Evolutionary conservation across 2,329 filamentous ascomycete species (phyloP), one percentile per base, ranked within the genome.

Genomic region (Aspergillus tubingensis): DNA sequence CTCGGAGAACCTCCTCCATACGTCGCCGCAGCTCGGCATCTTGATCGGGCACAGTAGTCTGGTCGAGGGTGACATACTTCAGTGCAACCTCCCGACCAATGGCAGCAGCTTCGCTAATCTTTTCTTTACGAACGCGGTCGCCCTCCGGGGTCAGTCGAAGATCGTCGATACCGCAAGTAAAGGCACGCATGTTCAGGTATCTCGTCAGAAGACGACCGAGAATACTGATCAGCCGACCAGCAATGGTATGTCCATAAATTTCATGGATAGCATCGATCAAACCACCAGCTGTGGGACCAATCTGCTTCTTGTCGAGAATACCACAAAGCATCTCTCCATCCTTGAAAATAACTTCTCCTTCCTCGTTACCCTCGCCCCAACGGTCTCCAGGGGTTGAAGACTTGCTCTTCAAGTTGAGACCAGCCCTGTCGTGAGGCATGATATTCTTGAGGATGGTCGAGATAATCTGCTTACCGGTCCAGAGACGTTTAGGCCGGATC

Each of bases 111-210:
- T 85, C 85, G 64, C 83, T 79, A 11, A 99, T 80, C 63, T 88
- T 87, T 65, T 90, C 81, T 66, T 84, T 85, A 44, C 95, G 88
- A 56, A 83, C 81, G 58, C 80, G 80, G 72, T 99, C 92, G 56
- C 95, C 94, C 63, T 90, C 81, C 1, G 85, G 81, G 0, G 94
- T 98, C 54, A 99, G 85, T 60, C 90, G 87, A 60, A 99, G 82
- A 81, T 99, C 96, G 70, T 99, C 94, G 77, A 99, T 96, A 74
- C 96, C 96, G 76, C 95, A 99, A 65, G 91, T 95, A 75, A 98
- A 98, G 1, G 94, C 95, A 54, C 93, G 86, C 88, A 97, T 96
- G 72, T 95, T 91, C 62, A 98, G 83, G 65, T 93, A 89, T 70
- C 93, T 90, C 0, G 95, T 99, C 64, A 99, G 80, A 25, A 99